Percentiles rank a stretch among this genome's conserved stretches.
Evolutionary conservation across 805 yeast species (phyloP).

Genomic region (Spathaspora boniae): DNA sequence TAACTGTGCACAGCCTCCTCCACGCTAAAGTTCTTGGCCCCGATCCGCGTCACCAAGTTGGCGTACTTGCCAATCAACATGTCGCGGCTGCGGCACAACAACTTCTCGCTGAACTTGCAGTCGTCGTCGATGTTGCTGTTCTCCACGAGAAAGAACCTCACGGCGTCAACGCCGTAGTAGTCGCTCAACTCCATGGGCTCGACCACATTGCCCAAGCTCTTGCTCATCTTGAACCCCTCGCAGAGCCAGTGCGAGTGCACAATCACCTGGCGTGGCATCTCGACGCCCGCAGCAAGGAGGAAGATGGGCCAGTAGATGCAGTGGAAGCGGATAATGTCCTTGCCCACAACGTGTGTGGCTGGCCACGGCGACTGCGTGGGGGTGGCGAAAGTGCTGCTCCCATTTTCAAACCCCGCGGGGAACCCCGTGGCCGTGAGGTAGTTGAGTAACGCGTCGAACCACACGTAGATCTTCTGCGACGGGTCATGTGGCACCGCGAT

Average conservation of each 20-base stretch:
- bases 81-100: constrained; percentile 51
- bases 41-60: constrained; percentile 69
- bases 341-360: constrained; percentile 83
- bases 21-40: constrained; percentile 67
- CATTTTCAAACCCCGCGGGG: constrained; percentile 18
- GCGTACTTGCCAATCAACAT: constrained; percentile 79
- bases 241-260: constrained; percentile 96
- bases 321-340: constrained; percentile 87
- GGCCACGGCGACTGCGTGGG: constrained; percentile 47
- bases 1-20: constrained; percentile 35
- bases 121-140: constrained; percentile 75
- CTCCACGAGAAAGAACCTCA: constrained; percentile 73
- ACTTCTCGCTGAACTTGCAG: constrained; percentile 68
- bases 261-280: constrained; percentile 67
- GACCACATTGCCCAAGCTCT: constrained; percentile 87
- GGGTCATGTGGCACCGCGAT: constrained; percentile 80
- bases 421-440: constrained; percentile 73
- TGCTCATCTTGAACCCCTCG: constrained; percentile 90
- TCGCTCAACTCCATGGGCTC: constrained; percentile 73
- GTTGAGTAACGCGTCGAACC: constrained; percentile 93
- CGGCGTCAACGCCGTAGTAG: constrained; percentile 65
- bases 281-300: constrained; percentile 74
- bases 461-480: constrained; percentile 82
- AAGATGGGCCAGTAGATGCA: constrained; percentile 94
- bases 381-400: neutral